These are phyloP conservation scores for Beauveria sp. DNA, from an alignment of 2,329 filamentous ascomycete genomes.

Conservation along the genomic window DNA sequence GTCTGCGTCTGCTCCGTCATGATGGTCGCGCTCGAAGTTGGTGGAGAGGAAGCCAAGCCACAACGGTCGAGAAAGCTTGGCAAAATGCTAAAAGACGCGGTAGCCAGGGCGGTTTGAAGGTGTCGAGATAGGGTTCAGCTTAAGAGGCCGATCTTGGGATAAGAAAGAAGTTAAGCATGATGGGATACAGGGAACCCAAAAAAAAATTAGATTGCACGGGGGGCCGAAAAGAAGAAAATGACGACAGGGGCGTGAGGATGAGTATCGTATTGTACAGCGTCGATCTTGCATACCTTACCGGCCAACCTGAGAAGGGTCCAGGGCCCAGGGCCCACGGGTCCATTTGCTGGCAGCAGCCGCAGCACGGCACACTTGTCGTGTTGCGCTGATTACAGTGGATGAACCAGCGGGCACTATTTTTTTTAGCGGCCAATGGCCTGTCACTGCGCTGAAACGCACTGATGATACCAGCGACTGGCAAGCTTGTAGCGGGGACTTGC, in stretches of 20 bases:
- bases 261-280: too few species aligned
- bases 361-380: not conserved
- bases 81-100: not conserved
- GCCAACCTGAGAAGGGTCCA: too few species aligned
- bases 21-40: not conserved
- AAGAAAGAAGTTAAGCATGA: not conserved
- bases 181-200: not conserved
- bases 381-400: not conserved
- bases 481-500: not conserved
- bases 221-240: not conserved
- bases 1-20: conserved; percentile 2
- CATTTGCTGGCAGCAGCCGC: too few species aligned
- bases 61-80: conserved; percentile 8
- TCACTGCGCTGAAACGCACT: not conserved
- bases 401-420: not conserved
- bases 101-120: not conserved
- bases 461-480: not conserved
- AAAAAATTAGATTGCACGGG: not conserved
- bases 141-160: not conserved
- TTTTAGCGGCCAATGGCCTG: not conserved
- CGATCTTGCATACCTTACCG: too few species aligned
- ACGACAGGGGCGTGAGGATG: conserved; percentile 4
- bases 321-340: not conserved
- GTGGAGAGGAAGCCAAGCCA: conserved; percentile 1
- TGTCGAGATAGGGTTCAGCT: not conserved